A percentile compares a stretch with the other conserved stretches of the same genome.
Conservation (phyloP, 805 yeast species). For the Metschnikowia colocasiae region DNA sequence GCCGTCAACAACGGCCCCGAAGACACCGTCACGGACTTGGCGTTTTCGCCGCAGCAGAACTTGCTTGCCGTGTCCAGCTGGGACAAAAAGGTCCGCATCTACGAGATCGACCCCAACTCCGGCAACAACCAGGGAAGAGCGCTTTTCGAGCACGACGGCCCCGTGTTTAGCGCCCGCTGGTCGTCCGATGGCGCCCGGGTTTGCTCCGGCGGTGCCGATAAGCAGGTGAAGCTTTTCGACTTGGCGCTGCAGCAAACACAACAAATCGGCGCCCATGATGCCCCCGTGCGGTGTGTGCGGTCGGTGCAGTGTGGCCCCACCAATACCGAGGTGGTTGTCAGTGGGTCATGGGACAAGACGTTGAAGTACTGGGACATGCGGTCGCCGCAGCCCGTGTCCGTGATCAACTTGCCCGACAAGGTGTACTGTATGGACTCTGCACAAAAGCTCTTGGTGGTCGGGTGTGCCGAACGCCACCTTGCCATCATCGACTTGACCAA, state of each 20-base stretch:
- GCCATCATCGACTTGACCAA: slow-evolving; percentile 72
- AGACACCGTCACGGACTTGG: slow-evolving; percentile 78
- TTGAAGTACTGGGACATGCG: slow-evolving; percentile 93
- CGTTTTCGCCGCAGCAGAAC: slow-evolving; percentile 86
- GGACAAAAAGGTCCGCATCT: slow-evolving; percentile 93
- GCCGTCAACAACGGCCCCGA: slow-evolving; percentile 80
- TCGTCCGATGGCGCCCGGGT: slow-evolving; percentile 83
- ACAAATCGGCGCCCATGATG: slow-evolving; percentile 84
- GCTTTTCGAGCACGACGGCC: slow-evolving; percentile 82
- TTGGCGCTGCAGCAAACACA: slow-evolving; percentile 75
- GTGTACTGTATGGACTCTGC: slow-evolving; percentile 85
- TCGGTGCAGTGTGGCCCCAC: slow-evolving; percentile 83
- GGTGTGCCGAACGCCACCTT: slow-evolving; percentile 86
- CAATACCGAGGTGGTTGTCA: slow-evolving; percentile 76
- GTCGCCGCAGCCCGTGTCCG: slow-evolving; percentile 74
- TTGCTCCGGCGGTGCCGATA: slow-evolving; percentile 87
- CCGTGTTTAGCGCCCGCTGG: slow-evolving; percentile 82
- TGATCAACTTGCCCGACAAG: slow-evolving; percentile 81
- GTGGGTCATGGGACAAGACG: slow-evolving; percentile 97
- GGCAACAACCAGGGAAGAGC: slow-evolving; percentile 89
- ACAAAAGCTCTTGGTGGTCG: slow-evolving; percentile 83
- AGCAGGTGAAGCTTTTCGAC: slow-evolving; percentile 80
- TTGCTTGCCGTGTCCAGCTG: slow-evolving; percentile 79
- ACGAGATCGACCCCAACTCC: slow-evolving; percentile 68
- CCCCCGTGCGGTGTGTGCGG: slow-evolving; percentile 69